A percentile compares a stretch with the other conserved stretches of the same genome.
Evolutionary conservation across 140 eudicot species (phyloP).

Genomic region (Ambrosia hybrid): DNA sequence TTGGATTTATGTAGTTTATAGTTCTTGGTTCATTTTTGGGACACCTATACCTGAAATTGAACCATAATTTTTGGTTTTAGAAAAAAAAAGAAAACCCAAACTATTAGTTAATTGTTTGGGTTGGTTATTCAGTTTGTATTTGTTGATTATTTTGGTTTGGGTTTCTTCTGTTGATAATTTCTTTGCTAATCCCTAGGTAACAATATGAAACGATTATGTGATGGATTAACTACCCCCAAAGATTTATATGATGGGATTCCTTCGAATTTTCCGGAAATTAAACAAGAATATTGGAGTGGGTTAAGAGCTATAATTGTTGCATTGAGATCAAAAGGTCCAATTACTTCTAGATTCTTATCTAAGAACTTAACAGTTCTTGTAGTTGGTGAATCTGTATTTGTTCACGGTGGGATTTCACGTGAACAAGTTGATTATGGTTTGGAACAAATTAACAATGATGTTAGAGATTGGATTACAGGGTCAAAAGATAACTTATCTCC

Average conservation of each 20-base stretch:
- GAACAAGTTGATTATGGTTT: constrained; percentile 66
- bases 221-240: constrained; percentile 23
- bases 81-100: not conserved
- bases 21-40: no score
- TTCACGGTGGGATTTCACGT: constrained; percentile 73
- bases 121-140: not conserved
- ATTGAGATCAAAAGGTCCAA: constrained; percentile 62
- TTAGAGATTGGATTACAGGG: constrained; percentile 81
- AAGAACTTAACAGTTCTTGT: constrained; percentile 65
- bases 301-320: constrained; percentile 72
- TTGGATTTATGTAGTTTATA: no score
- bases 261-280: constrained; percentile 32
- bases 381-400: constrained; percentile 78
- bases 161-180: no score
- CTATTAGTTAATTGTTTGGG: not conserved
- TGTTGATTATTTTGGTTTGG: no score
- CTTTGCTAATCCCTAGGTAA: not conserved
- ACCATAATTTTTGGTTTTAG: not conserved
- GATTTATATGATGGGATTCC: constrained; percentile 57
- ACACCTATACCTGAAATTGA: not conserved
- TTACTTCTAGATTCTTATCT: constrained; percentile 59
- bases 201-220: constrained; percentile 61
- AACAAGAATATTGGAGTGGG: constrained; percentile 41
- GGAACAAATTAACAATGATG: constrained; percentile 71
- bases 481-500: constrained; percentile 32